These are phyloP conservation scores for Claviceps sp. DNA, from an alignment of 2,329 filamentous ascomycete genomes.

Conservation along the genomic window DNA sequence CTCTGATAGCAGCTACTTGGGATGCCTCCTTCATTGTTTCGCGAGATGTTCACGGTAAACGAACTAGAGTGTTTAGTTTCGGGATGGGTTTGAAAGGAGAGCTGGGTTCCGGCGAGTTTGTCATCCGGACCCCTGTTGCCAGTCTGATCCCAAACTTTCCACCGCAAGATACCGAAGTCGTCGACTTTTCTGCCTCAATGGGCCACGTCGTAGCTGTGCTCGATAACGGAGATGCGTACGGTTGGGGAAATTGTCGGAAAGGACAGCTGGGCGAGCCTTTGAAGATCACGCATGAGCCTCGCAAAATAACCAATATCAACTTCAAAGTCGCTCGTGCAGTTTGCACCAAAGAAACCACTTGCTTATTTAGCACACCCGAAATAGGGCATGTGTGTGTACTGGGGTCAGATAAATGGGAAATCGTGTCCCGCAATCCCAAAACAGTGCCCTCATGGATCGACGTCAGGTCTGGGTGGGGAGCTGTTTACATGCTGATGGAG, in stretches of 20 bases:
- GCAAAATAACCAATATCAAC: constrained; percentile 40
- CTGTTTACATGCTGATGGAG: constrained; percentile 54
- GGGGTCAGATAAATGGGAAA: constrained; percentile 61
- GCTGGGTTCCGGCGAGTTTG: constrained; percentile 46
- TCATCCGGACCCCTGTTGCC: constrained; percentile 34
- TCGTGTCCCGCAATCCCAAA: constrained; percentile 43
- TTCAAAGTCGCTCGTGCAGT: constrained; percentile 56
- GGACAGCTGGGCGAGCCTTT: constrained; percentile 60
- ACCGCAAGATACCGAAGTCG: constrained; percentile 41
- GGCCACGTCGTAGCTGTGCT: constrained; percentile 65
- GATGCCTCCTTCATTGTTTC: constrained; percentile 53
- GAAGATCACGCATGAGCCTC: constrained; percentile 42
- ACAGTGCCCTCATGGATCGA: constrained; percentile 46
- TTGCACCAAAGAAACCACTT: constrained; percentile 80
- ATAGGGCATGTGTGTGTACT: constrained; percentile 52
- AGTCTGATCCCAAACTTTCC: constrained; percentile 49
- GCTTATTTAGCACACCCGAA: constrained; percentile 43
- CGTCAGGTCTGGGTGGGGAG: constrained; percentile 70
- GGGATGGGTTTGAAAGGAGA: constrained; percentile 61
- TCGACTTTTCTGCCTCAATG: constrained; percentile 59
- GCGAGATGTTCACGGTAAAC: constrained; percentile 27
- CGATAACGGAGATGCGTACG: constrained; percentile 63
- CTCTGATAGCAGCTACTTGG: constrained; percentile 61
- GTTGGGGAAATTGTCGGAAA: constrained; percentile 80
- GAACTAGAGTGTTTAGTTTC: constrained; percentile 43